Percentiles rank a stretch among this genome's conserved stretches.
phyloP scores from a whole-genome alignment of 129 eudicot genomes.

The Lactuca sativa region DNA sequence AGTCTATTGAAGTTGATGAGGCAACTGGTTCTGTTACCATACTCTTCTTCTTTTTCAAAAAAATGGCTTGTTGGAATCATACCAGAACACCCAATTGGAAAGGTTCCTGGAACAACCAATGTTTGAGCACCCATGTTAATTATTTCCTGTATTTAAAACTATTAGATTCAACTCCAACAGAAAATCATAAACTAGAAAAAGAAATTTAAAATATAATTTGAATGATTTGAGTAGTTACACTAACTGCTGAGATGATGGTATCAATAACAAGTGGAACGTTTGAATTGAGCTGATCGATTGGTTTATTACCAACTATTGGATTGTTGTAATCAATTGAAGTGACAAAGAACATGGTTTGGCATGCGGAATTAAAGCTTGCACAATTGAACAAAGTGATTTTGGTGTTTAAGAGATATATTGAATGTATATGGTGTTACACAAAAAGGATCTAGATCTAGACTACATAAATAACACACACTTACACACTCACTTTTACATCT shows the following conservation, averaged over 20 bases:
- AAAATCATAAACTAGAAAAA: too few species aligned
- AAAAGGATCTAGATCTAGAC: too few species aligned
- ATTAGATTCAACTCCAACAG: too few species aligned
- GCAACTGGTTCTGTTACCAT: conserved; percentile 44
- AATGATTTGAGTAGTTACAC: conserved; percentile 25
- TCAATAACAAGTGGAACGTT: conserved; percentile 38
- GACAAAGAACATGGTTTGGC: too few species aligned
- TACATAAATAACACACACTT: too few species aligned
- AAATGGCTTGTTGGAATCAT: conserved; percentile 14
- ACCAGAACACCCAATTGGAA: conserved; percentile 52
- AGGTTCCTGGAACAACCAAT: conserved; percentile 48
- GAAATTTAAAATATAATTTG: not conserved
- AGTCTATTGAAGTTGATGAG: conserved; percentile 28
- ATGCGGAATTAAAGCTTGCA: too few species aligned
- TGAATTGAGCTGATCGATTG: conserved; percentile 18
- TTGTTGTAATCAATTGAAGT: conserved; percentile 58
- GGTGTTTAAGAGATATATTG: too few species aligned
- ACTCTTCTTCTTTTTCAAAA: conserved; percentile 23
- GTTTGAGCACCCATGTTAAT: too few species aligned
- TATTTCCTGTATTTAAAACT: too few species aligned
- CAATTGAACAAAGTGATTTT: too few species aligned
- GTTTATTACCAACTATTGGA: conserved; percentile 32
- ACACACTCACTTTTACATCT: too few species aligned
- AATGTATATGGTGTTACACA: too few species aligned
- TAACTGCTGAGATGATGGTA: conserved; percentile 36